Percentiles rank a stretch among this genome's conserved stretches.
These are phyloP conservation scores for Bromus sterilis DNA, from an alignment of 176 grass and related monocot genomes.

Conservation along the genomic window DNA sequence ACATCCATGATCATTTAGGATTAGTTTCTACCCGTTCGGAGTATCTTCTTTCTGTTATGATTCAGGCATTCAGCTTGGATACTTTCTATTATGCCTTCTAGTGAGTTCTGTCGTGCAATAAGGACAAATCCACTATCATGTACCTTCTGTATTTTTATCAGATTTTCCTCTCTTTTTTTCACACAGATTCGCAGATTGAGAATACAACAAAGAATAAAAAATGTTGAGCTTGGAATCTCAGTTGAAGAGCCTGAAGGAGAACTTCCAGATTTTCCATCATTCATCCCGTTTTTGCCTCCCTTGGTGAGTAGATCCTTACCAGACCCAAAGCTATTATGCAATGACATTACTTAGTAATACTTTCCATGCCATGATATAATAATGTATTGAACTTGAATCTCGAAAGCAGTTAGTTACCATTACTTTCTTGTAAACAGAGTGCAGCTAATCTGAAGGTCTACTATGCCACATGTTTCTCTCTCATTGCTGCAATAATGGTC, in stretches of 20 bases:
- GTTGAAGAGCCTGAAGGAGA: constrained; percentile 68
- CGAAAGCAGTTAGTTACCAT: constrained; percentile 10
- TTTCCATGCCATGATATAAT: not conserved
- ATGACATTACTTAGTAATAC: not conserved
- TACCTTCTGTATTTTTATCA: not conserved
- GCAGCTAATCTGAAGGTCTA: constrained; percentile 94
- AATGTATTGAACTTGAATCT: not conserved
- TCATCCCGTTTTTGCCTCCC: constrained; percentile 94
- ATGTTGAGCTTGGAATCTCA: constrained; percentile 85
- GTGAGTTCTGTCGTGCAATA: not conserved
- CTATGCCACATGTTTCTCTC: constrained; percentile 81
- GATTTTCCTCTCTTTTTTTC: not conserved
- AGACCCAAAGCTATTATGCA: not conserved
- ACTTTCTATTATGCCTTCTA: not conserved
- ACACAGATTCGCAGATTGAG: constrained; percentile 84
- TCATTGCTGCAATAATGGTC: constrained; percentile 85
- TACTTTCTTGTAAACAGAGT: constrained; percentile 59
- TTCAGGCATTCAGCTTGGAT: not conserved
- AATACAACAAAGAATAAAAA: constrained; percentile 99
- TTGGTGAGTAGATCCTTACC: constrained; percentile 39
- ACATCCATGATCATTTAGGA: not conserved
- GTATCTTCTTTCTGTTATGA: not conserved
- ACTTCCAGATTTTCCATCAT: constrained; percentile 98
- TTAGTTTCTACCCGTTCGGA: not conserved
- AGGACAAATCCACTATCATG: not conserved